Evolutionary conservation across 1,284 basidiomycete species (phyloP).

Genomic region (Heterobasidion annosum): DNA sequence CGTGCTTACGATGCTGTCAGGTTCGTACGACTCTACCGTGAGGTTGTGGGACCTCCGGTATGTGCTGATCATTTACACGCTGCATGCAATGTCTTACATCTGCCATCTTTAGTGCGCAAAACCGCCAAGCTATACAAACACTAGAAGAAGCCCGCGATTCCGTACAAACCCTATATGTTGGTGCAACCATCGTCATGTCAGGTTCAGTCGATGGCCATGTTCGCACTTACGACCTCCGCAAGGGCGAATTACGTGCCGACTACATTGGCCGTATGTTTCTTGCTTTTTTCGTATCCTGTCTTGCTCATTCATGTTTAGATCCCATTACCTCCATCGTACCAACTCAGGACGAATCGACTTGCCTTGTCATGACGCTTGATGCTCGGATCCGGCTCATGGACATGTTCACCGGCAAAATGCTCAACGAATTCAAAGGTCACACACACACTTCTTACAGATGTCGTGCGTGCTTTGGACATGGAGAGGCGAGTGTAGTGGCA

Average conservation of each 20-base stretch:
- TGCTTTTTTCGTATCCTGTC: not conserved
- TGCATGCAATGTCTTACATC: not conserved
- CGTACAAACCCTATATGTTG: slow-evolving; percentile 72
- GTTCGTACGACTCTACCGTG: slow-evolving; percentile 83
- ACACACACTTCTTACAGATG: slow-evolving; percentile 68
- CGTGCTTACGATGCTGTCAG: slow-evolving; percentile 25
- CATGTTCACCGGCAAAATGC: slow-evolving; percentile 68
- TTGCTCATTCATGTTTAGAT: slow-evolving; percentile 36
- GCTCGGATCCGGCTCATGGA: slow-evolving; percentile 85
- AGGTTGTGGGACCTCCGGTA: slow-evolving; percentile 85
- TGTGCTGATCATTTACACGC: slow-evolving; percentile 12
- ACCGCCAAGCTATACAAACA: slow-evolving; percentile 81
- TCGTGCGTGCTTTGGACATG: slow-evolving; percentile 76
- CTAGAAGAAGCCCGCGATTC: slow-evolving; percentile 88
- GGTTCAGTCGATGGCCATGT: slow-evolving; percentile 90
- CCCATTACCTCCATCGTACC: slow-evolving; percentile 80
- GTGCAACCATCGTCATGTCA: slow-evolving; percentile 58
- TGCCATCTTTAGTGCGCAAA: slow-evolving; percentile 49
- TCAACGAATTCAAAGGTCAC: slow-evolving; percentile 84
- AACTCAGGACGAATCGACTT: slow-evolving; percentile 64
- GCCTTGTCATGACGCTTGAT: slow-evolving; percentile 81
- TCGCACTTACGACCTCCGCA: slow-evolving; percentile 89
- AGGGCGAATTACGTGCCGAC: slow-evolving; percentile 83
- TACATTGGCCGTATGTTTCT: slow-evolving; percentile 74
- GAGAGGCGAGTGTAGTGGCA: slow-evolving; percentile 73